Evolutionary conservation across 306 rosid genomes (phyloP), one percentile per base, ranked within the genome.

Genomic region (Acacia acuminata): DNA sequence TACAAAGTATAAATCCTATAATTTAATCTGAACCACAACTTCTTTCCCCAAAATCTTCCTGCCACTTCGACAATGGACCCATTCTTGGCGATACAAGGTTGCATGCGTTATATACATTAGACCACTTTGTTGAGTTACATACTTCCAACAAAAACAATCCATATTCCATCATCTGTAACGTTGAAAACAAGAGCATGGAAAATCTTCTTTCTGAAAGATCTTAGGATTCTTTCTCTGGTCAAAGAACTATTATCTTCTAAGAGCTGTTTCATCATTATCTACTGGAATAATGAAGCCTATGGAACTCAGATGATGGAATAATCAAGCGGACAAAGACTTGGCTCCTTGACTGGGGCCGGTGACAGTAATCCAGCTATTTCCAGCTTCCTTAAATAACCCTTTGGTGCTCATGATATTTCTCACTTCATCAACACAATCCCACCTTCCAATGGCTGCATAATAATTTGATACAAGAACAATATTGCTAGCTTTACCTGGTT

Each of bases 401-500:
- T 89, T 89, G 61, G 71, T 76, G 69, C 77, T 82, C 90, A 88
- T 88, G 45, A 71, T 60, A 42, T 86, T 80, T 85, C 95, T 87
- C 76, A 90, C 16, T 56, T 90, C 85, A 58, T 87, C 94, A 25
- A 87, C 95, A 65, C 77, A 76, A 76, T 88, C 89, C 92, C 94
- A 90, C 86, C 82, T 91, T 73, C 86, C 93, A 86, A 79, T 77
- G 58, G 91, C 85, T 14, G 97, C 91, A 82, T 88, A 92, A 61
- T 78, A 88, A 47, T 88, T 88, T 20, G 89, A 88, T 48, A 82
- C 3, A 60, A 88, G 76, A 53, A 85, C 83, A 50, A 78, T 66
- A 65, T 71, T 81, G 67, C 78, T 86, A 8, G 88, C 73, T 80
- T 87, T 80, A 34, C 38, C 64, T 14, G 87, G 83, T 71, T 89